Evolutionary conservation across 768 basidiomycete species (phyloP).

Genomic region (Suillus plorans): DNA sequence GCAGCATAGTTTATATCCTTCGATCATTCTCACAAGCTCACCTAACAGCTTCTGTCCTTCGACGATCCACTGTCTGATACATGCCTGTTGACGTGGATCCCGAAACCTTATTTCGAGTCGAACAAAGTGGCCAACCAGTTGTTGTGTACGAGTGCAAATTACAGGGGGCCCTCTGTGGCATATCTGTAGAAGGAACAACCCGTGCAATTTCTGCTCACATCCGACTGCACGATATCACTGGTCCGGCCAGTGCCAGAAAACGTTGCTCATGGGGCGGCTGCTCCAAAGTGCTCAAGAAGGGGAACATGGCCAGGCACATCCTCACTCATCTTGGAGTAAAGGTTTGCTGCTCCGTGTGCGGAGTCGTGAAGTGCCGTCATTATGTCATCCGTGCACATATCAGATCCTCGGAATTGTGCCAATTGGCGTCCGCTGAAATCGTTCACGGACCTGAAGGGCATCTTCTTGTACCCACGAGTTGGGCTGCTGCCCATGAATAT

Average conservation of each 20-base stretch:
- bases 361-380: not conserved
- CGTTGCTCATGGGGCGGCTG: conserved; percentile 6
- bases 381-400: not conserved
- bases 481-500: not conserved
- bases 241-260: not conserved
- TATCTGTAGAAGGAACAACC: conserved; percentile 4
- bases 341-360: not conserved
- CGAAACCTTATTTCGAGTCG: not conserved
- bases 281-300: not conserved
- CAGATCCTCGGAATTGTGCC: not conserved
- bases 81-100: not conserved
- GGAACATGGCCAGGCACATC: conserved; percentile 8
- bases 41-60: not conserved
- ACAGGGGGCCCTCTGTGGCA: not conserved
- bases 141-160: not conserved
- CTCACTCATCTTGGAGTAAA: conserved; percentile 7
- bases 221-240: conserved; percentile 2
- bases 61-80: not conserved
- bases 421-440: not conserved
- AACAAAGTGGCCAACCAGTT: not conserved
- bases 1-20: not conserved
- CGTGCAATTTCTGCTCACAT: conserved; percentile 7
- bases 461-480: not conserved
- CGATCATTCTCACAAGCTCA: not conserved
- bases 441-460: not conserved